Evolutionary conservation across 1,284 basidiomycete genomes (phyloP), one percentile per base, ranked within the genome.

Genomic region (Apiotrichum siamense): DNA sequence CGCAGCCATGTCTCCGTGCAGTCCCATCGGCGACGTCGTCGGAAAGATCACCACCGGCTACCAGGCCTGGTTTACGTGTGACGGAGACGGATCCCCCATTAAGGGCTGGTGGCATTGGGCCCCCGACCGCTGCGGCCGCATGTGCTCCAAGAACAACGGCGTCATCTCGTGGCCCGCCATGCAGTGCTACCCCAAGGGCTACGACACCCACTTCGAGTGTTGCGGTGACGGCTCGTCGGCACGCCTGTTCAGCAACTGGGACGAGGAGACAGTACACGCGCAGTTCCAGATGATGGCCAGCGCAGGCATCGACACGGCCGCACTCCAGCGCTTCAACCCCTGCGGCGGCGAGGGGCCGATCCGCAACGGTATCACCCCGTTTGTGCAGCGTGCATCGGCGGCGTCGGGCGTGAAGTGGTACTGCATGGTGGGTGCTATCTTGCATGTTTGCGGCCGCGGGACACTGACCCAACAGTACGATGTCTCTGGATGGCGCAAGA

Each of bases 321-420:
- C 56, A n/a, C 50, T 57, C 31, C 56, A 57, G 52, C 52, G 56
- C 39, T 57, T 57, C 56, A 54, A 54, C 40, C 56, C 56, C 7
- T 42, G 37, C 21, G 49, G 52, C 6, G 49, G 43, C 21, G 56
- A 57, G 41, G 56, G 56, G 3, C 56, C 56, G 2, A 42, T 54
- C 12, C 56, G 56, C 36, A 44, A 57, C 39, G 52, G 17, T 3
- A 36, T 47, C 24, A 51, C 52, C 3, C 46, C 46, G 38, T 36
- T 45, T 17, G 47, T 57, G 7, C 29, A 25, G 31, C 39, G 43
- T 18, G 56, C 56, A 3, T 46, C 56, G 7, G 29, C 38, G 20
- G 40, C 42, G 23, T 43, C 49, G 4, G 52, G 52, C 12, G 45
- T 44, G 31, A 57, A 57, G 47, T 57, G 52, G 52, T 57, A 57